A percentile compares a stretch with the other conserved stretches of the same genome.
These are phyloP conservation scores for Kurtzmaniella quercitrusa DNA, from an alignment of 1,139 yeast species.

Conservation along the genomic window DNA sequence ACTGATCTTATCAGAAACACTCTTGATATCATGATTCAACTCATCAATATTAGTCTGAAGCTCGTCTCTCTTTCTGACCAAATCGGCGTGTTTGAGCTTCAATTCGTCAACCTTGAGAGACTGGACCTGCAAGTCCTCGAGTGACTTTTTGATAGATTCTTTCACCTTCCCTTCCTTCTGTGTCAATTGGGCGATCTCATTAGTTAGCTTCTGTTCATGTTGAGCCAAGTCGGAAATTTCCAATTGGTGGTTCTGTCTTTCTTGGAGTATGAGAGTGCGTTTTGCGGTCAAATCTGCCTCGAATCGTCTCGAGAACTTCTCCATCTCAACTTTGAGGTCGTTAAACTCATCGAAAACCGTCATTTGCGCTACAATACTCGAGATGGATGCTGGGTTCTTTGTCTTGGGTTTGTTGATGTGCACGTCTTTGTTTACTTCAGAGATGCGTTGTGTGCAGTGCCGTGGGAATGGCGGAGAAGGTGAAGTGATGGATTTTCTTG, in stretches of 20 bases:
- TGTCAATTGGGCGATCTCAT: slow-evolving; percentile 18
- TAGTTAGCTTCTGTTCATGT: slow-evolving; percentile 22
- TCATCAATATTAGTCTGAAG: slow-evolving; percentile 23
- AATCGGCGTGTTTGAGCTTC: slow-evolving; percentile 17
- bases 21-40: slow-evolving; percentile 19
- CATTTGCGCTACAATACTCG: slow-evolving; percentile 1
- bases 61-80: slow-evolving; percentile 18
- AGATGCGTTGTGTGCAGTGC: background rate
- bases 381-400: slow-evolving; percentile 2
- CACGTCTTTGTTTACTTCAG: background rate
- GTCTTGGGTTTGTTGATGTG: slow-evolving; percentile 1
- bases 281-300: slow-evolving; percentile 22
- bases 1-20: slow-evolving; percentile 17
- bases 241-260: slow-evolving; percentile 25
- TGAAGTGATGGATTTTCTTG: too few relatives aligned
- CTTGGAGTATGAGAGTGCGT: slow-evolving; percentile 23
- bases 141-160: slow-evolving; percentile 14
- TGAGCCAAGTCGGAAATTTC: slow-evolving; percentile 25
- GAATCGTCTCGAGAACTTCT: slow-evolving; percentile 22
- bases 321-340: slow-evolving; percentile 25
- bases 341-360: slow-evolving; percentile 21
- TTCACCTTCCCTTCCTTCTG: slow-evolving; percentile 20
- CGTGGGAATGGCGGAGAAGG: background rate
- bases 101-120: slow-evolving; percentile 26
- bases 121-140: slow-evolving; percentile 19